These are phyloP conservation scores for Bathelium albidoporum DNA, from an alignment of 495 filamentous ascomycete genomes.

Conservation along the genomic window DNA sequence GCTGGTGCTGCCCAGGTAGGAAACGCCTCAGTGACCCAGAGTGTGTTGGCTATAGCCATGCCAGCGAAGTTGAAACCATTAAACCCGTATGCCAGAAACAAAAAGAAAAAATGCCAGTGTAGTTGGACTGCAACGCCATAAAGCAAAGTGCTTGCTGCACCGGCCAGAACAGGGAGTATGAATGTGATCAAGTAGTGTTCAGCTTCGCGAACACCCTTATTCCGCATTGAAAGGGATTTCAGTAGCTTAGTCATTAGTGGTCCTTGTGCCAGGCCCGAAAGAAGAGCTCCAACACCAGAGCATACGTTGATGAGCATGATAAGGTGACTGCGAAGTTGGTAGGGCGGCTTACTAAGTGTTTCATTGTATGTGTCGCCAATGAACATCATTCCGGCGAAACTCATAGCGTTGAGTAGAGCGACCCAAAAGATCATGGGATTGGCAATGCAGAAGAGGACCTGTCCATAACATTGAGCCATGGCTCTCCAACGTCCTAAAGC, in stretches of 20 bases:
- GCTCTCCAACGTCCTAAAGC: conserved; percentile 6
- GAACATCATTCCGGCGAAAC: conserved; percentile 16
- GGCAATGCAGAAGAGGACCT: conserved; percentile 13
- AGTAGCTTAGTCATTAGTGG: background rate
- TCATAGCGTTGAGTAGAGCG: conserved; percentile 5
- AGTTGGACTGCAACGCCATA: conserved; percentile 11
- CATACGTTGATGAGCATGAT: conserved; percentile 12
- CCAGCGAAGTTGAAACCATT: conserved; percentile 10
- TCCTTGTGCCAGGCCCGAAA: conserved; percentile 6
- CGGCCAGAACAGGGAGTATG: conserved; percentile 13
- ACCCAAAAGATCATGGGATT: conserved; percentile 18
- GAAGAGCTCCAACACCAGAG: conserved; percentile 6
- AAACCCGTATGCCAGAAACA: conserved; percentile 13
- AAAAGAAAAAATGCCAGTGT: conserved; percentile 7
- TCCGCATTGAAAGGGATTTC: conserved; percentile 6
- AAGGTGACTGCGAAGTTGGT: conserved; percentile 1
- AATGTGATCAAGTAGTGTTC: conserved; percentile 17
- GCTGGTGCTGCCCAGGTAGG: conserved; percentile 16
- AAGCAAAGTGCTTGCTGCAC: conserved; percentile 10
- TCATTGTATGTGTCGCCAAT: conserved; percentile 12
- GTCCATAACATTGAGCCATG: conserved; percentile 8
- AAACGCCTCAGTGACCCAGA: conserved; percentile 18
- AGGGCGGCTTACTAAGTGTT: conserved; percentile 4
- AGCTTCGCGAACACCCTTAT: conserved; percentile 14
- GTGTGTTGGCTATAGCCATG: conserved; percentile 11